phyloP scores from a whole-genome alignment of 2,329 filamentous ascomycete genomes.

The Aspergillus transmontanensis region DNA sequence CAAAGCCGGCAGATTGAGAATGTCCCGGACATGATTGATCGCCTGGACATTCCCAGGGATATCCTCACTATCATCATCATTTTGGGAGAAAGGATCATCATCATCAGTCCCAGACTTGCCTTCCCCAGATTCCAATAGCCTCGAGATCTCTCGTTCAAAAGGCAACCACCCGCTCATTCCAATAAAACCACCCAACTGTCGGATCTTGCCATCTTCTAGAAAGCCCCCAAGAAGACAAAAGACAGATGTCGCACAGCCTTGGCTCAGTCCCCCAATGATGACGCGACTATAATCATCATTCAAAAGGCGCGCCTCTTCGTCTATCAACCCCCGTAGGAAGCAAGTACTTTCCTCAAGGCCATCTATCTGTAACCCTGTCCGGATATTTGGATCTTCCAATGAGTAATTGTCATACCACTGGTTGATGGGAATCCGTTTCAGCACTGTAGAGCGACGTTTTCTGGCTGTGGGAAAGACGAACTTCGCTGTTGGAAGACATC shows the following conservation, averaged over 20 bases:
- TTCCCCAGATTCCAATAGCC: no score
- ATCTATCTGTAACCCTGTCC: constrained; percentile 47
- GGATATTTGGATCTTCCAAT: constrained; percentile 43
- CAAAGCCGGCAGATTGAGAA: constrained; percentile 28
- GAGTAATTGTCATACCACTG: constrained; percentile 57
- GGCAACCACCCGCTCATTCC: constrained; percentile 47
- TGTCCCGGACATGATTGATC: constrained; percentile 34
- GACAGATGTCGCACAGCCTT: constrained; percentile 54
- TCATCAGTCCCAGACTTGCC: constrained; percentile 10
- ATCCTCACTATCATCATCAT: constrained; percentile 14
- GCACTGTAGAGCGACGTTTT: constrained; percentile 47
- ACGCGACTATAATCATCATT: constrained; percentile 40
- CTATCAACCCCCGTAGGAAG: constrained; percentile 40
- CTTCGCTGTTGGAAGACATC: constrained; percentile 34
- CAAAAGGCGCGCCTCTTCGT: constrained; percentile 31
- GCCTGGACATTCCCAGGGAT: constrained; percentile 25
- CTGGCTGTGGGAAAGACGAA: constrained; percentile 57
- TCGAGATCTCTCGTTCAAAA: neutral
- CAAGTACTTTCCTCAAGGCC: constrained; percentile 48
- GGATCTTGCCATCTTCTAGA: constrained; percentile 4
- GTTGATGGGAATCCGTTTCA: constrained; percentile 48
- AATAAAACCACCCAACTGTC: constrained; percentile 45
- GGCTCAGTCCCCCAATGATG: constrained; percentile 56
- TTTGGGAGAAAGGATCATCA: constrained; percentile 25
- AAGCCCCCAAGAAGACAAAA: constrained; percentile 46